Base-by-base conservation (phyloP, 768 basidiomycete genomes). In the Tulasnella sp. region DNA sequence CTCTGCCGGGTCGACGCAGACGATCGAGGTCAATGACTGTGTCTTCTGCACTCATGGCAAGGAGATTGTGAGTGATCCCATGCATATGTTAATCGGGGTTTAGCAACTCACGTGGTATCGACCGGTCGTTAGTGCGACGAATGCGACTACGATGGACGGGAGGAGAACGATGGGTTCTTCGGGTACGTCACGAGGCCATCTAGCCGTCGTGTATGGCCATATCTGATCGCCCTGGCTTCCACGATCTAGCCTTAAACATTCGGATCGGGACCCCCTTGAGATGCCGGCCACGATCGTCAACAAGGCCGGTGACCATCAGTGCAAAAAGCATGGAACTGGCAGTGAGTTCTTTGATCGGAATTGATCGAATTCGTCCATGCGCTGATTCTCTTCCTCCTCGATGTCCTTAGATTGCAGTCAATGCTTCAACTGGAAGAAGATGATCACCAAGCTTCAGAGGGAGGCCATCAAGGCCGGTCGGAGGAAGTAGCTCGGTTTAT, bases 351-450 rank as follows among this genome's bases (percentile, higher is more conserved):
- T 15, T 23, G 15, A 11, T 38, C 15, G 38, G 30, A 43, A 21
- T 55, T 5, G n/a, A 56, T 45, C 24, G 48, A 29, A 21, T 34
- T 29, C 4, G 15, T 27, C 45, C 19, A 42, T 49, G 43, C 15
- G 34, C 34, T 38, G 34, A 38, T 38, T 38, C 34, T 38, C 34
- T 38, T 38, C 34, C 15, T 38, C 5, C 5, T 38, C 34, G 19
- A 7, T 1, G 9, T 26, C 21, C n/a, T 44, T 60, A 86, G 84
- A 68, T 19, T 85, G 84, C 70, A 80, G 65, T 68, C 78, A 78
- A 66, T 88, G 88, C 71, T 85, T 78, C 68, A 82, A 82, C 24
- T 89, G 86, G 86, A 89, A 89, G 84, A 90, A 89, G 69, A 84
- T 86, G 71, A 80, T 89, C 66, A 81, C 75, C 32, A 80, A 79